Evolutionary conservation across 2,329 filamentous ascomycete genomes (phyloP).

Genomic region (Diaporthe citri): DNA sequence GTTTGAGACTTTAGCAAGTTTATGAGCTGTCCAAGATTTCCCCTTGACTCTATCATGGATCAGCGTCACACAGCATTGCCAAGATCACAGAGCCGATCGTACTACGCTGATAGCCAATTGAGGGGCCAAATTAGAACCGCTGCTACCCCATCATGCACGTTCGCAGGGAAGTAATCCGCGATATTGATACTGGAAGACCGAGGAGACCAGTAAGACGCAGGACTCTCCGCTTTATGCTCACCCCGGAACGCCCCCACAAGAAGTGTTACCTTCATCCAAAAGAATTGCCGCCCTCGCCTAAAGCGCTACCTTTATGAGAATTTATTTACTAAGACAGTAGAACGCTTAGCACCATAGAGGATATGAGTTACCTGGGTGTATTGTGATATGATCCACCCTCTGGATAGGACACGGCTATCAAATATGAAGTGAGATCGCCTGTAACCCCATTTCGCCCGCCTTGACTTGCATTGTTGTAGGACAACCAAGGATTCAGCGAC

Average conservation of each 20-base stretch:
- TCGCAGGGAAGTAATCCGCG: neutral
- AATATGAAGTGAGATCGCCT: too few relatives aligned
- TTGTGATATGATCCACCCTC: neutral
- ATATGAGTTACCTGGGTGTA: neutral
- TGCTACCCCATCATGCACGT: slow-evolving; percentile 5
- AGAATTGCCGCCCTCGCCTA: neutral
- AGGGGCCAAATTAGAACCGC: neutral
- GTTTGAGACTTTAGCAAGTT: neutral
- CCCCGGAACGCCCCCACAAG: neutral
- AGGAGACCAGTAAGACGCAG: slow-evolving; percentile 22
- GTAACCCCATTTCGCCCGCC: too few relatives aligned
- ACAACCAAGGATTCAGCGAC: neutral
- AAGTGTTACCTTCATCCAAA: neutral
- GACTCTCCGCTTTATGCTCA: neutral
- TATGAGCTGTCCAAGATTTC: neutral
- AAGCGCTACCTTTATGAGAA: neutral
- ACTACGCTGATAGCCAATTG: neutral
- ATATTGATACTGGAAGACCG: slow-evolving; percentile 3
- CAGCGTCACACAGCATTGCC: slow-evolving; percentile 9
- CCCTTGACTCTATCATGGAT: neutral
- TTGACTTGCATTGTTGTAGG: too few relatives aligned
- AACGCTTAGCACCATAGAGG: neutral
- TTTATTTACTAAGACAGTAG: neutral
- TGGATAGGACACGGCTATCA: neutral
- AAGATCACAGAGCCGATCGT: neutral